Evolutionary conservation across 345 rosid genomes (phyloP).

Genomic region (thale cress (Arabidopsis thaliana)): DNA sequence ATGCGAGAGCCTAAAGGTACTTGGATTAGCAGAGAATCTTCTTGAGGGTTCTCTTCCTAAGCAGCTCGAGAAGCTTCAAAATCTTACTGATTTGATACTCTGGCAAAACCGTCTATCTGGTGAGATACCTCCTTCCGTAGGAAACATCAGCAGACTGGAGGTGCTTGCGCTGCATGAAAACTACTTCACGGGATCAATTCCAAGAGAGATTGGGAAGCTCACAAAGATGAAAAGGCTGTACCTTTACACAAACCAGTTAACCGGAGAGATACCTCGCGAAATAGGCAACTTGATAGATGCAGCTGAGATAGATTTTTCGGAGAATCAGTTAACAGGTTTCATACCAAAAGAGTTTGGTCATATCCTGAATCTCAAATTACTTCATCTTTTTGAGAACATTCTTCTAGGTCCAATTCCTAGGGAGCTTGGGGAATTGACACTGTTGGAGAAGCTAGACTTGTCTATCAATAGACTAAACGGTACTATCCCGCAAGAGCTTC

Average conservation of each 20-base stretch:
- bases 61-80: constrained; percentile 61
- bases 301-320: constrained; percentile 80
- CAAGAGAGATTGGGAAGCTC: constrained; percentile 65
- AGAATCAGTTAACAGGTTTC: constrained; percentile 64
- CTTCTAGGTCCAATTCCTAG: constrained; percentile 67
- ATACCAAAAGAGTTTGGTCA: constrained; percentile 67
- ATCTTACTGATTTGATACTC: constrained; percentile 65
- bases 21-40: constrained; percentile 81
- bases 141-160: constrained; percentile 63
- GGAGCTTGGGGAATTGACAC: constrained; percentile 63
- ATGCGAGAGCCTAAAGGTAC: constrained; percentile 66
- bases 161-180: constrained; percentile 80
- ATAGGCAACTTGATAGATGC: constrained; percentile 61
- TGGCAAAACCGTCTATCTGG: constrained; percentile 78
- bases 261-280: constrained; percentile 72
- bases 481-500: constrained; percentile 65
- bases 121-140: constrained; percentile 64
- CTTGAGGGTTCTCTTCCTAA: constrained; percentile 73
- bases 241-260: constrained; percentile 70
- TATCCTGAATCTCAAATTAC: constrained; percentile 57
- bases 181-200: constrained; percentile 61
- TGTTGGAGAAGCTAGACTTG: constrained; percentile 71
- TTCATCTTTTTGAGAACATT: constrained; percentile 76
- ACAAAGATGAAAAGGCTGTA: constrained; percentile 59
- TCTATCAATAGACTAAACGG: constrained; percentile 75